Percentiles rank a stretch among this genome's conserved stretches.
phyloP scores from a whole-genome alignment of 2,329 filamentous ascomycete species.

The Westerdykella aurantiaca region DNA sequence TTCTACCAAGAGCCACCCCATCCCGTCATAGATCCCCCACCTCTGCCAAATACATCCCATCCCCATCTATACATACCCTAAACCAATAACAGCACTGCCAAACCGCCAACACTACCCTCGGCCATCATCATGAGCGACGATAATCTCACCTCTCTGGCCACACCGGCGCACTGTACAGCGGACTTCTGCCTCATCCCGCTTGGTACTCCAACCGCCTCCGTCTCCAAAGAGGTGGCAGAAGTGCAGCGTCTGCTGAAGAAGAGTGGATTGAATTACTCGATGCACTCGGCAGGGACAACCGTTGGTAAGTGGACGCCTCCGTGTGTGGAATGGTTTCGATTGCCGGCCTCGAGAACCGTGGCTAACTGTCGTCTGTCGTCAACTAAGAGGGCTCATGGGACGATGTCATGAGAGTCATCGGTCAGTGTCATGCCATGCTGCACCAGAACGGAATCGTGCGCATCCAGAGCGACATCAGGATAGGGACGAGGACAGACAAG shows the following conservation, averaged over 20 bases:
- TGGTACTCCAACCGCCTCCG: slow-evolving; percentile 46
- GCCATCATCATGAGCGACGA: slow-evolving; percentile 1
- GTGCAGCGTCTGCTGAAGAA: slow-evolving; percentile 79
- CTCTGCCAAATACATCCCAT: not conserved
- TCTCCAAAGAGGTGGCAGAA: slow-evolving; percentile 68
- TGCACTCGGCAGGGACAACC: slow-evolving; percentile 93
- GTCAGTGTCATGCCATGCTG: slow-evolving; percentile 37
- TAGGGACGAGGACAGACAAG: slow-evolving; percentile 83
- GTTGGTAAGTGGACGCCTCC: slow-evolving; percentile 58
- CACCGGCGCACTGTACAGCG: slow-evolving; percentile 70
- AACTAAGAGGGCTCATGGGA: slow-evolving; percentile 81
- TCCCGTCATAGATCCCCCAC: no score
- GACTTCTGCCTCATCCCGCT: slow-evolving; percentile 93
- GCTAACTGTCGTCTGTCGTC: not conserved
- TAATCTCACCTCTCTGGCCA: slow-evolving; percentile 36
- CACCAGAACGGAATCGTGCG: slow-evolving; percentile 44
- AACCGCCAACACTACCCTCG: not conserved
- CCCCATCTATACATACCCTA: not conserved
- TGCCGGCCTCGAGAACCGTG: not conserved
- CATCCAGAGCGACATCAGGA: slow-evolving; percentile 83
- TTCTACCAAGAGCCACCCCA: not conserved
- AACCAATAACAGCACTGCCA: not conserved
- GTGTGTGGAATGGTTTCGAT: not conserved
- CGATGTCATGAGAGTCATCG: slow-evolving; percentile 61
- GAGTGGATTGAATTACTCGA: slow-evolving; percentile 73